Percentiles rank a stretch among this genome's conserved stretches.
Evolutionary conservation across 139 green algal species (phyloP).

Genomic region (Asterochloris sp.): DNA sequence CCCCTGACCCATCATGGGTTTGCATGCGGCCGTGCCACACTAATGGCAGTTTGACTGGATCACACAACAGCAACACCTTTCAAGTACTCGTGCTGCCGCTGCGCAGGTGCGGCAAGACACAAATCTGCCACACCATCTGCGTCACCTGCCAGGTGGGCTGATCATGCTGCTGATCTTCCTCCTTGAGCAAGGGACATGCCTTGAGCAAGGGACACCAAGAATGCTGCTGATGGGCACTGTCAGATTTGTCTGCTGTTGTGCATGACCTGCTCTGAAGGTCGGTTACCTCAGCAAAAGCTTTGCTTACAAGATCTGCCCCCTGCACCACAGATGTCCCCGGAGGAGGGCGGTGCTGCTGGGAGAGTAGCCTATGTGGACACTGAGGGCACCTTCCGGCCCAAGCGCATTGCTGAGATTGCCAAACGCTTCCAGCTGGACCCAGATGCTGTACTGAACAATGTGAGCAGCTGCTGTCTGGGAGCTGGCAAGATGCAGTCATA

Average conservation of each 20-base stretch:
- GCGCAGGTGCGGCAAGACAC: constrained; percentile 72
- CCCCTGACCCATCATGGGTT: no score
- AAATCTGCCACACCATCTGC: constrained; percentile 83
- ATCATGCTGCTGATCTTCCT: no score
- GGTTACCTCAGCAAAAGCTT: no score
- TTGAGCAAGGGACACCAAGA: no score
- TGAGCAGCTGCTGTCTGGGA: constrained; percentile 22
- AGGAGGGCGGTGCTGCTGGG: not conserved
- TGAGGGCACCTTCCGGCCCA: constrained; percentile 89
- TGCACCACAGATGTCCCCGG: not conserved
- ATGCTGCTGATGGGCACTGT: no score
- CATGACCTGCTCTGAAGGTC: no score
- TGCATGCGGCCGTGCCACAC: not conserved
- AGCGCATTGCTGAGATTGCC: constrained; percentile 81
- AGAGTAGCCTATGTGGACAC: constrained; percentile 87
- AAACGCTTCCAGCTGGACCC: constrained; percentile 75
- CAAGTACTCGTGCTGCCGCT: not conserved
- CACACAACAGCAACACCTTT: no score
- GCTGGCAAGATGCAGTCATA: no score
- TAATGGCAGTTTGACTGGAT: not conserved
- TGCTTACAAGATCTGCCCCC: not conserved
- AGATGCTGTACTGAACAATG: constrained; percentile 76
- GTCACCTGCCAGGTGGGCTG: constrained; percentile 67
- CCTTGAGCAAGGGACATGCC: no score
- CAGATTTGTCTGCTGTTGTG: no score